Conservation (phyloP, 2,329 filamentous ascomycete genomes). For the Penicillium sp. region DNA sequence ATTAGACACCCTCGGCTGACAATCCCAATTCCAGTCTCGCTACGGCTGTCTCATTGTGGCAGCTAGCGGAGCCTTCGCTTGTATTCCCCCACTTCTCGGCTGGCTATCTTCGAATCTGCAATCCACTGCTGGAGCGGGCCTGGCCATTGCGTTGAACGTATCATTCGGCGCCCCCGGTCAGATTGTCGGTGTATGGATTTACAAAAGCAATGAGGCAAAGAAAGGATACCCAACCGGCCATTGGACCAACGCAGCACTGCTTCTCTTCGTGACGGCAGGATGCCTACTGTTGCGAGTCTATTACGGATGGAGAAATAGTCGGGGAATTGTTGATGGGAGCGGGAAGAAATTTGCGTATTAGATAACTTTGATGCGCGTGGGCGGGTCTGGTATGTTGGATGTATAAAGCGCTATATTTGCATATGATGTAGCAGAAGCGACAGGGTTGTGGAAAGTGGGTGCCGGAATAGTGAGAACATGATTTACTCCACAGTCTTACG, state of each 20-base stretch:
- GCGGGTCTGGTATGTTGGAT: not conserved
- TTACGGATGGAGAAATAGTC: conserved; percentile 51
- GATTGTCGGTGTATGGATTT: conserved; percentile 72
- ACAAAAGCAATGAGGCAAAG: conserved; percentile 60
- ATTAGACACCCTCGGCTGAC: not conserved
- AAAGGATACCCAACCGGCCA: conserved; percentile 68
- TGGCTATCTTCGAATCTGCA: conserved; percentile 68
- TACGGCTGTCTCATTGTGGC: conserved; percentile 70
- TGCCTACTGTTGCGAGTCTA: conserved; percentile 55
- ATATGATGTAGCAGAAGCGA: conserved; percentile 1
- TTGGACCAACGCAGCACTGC: conserved; percentile 62
- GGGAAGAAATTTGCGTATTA: conserved; percentile 30
- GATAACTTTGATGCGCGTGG: conserved; percentile 1
- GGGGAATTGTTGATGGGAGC: conserved; percentile 17
- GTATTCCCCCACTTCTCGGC: conserved; percentile 67
- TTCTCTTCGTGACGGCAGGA: conserved; percentile 58
- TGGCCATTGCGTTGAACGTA: conserved; percentile 70
- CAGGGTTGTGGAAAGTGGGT: not conserved
- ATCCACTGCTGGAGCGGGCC: conserved; percentile 62
- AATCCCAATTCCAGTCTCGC: conserved; percentile 41
- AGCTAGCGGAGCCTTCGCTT: conserved; percentile 64
- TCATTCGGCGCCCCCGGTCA: conserved; percentile 67
- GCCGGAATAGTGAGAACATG: not conserved
- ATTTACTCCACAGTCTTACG: not conserved
- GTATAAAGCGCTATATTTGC: not conserved